Conservation (phyloP, 495 filamentous ascomycete genomes). For the Penicillium pulvis region DNA sequence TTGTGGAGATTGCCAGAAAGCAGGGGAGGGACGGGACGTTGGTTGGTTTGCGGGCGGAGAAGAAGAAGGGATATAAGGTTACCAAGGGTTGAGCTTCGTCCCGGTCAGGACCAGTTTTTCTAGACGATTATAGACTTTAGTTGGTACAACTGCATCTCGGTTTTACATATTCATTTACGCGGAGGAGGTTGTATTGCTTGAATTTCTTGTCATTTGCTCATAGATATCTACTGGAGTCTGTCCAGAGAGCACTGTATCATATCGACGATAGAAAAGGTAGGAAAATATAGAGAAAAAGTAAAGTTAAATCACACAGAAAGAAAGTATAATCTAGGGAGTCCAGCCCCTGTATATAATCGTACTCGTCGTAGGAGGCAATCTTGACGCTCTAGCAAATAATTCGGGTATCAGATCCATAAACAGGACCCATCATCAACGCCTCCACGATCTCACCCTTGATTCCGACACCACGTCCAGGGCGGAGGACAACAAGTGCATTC, state of each 20-base stretch:
- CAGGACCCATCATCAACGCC: conserved; percentile 62
- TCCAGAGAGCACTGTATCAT: conserved; percentile 11
- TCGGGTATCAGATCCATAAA: conserved; percentile 32
- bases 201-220: conserved; percentile 16
- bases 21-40: conserved; percentile 70
- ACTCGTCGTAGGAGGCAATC: conserved; percentile 10
- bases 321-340: conserved; percentile 14
- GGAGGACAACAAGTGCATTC: conserved; percentile 82
- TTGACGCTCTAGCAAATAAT: conserved; percentile 22
- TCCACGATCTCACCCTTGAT: conserved; percentile 58
- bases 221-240: conserved; percentile 18
- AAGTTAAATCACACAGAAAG: conserved; percentile 7
- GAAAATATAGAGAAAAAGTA: conserved; percentile 1
- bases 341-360: conserved; percentile 15
- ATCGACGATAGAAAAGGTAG: neutral
- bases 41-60: conserved; percentile 70
- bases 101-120: neutral
- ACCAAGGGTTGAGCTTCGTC: conserved; percentile 24
- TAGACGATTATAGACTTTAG: neutral
- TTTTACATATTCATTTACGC: conserved; percentile 2
- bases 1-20: conserved; percentile 79
- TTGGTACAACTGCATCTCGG: neutral
- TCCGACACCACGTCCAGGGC: conserved; percentile 51
- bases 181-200: neutral
- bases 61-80: conserved; percentile 58